These are phyloP conservation scores for Fonsecaea erecta DNA, from an alignment of 2,329 filamentous ascomycete genomes.

Conservation along the genomic window DNA sequence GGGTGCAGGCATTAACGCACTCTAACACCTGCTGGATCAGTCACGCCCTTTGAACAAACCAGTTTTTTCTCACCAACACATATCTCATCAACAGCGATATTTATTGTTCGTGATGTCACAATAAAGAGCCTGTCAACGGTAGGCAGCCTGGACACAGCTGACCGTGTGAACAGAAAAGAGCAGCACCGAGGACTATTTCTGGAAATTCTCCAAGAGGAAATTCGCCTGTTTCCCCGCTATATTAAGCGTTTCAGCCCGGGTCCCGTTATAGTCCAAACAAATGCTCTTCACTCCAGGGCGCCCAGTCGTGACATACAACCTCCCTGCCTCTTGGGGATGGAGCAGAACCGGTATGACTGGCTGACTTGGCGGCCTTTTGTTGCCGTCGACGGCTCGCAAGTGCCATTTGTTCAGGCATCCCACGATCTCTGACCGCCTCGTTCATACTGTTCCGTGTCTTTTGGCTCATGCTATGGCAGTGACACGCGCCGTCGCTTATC, in stretches of 20 bases:
- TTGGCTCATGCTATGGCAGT: not conserved
- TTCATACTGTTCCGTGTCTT: not conserved
- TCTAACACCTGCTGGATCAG: not conserved
- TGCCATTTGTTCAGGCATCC: conserved; percentile 4
- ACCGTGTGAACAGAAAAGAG: not conserved
- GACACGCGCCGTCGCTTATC: not conserved
- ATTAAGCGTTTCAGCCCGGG: not conserved
- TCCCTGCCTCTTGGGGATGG: not conserved
- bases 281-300: not conserved
- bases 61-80: not conserved
- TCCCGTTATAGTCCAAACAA: not conserved
- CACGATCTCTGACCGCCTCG: conserved; percentile 13
- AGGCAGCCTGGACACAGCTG: not conserved
- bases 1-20: not conserved
- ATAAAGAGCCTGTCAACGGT: not conserved
- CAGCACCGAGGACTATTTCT: conserved; percentile 1
- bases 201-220: not conserved
- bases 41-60: not conserved
- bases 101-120: not conserved
- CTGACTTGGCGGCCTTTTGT: not conserved
- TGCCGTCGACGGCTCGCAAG: not conserved
- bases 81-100: not conserved
- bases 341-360: not conserved
- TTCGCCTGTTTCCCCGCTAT: not conserved
- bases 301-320: not conserved